Percentiles rank a stretch among this genome's conserved stretches.
Conservation (phyloP, 257 asterid species). For the Capsicum baccatum region DNA sequence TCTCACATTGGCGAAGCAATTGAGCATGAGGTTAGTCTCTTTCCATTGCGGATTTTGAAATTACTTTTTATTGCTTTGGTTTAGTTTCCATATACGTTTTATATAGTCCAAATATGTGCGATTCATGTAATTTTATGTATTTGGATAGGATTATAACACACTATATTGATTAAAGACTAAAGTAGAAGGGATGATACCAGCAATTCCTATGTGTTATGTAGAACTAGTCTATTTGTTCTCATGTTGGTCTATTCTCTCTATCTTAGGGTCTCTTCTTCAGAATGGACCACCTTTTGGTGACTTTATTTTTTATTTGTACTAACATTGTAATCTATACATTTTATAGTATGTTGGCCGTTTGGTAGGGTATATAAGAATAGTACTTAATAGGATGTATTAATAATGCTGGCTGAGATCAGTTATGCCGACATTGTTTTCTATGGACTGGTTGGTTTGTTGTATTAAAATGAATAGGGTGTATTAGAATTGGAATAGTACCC, state of each 20-base stretch:
- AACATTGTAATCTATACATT: neutral
- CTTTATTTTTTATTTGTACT: neutral
- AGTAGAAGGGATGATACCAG: neutral
- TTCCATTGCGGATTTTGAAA: neutral
- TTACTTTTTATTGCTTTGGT: neutral
- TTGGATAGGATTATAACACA: neutral
- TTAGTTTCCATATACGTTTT: neutral
- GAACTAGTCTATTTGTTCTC: neutral
- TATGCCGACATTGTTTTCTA: no score
- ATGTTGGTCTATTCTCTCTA: neutral
- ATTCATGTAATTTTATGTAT: neutral
- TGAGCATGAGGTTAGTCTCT: conserved; percentile 79
- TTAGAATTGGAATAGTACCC: no score
- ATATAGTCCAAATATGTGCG: neutral
- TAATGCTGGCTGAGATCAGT: no score
- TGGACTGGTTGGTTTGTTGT: no score
- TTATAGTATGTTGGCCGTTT: neutral
- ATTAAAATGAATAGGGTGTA: no score
- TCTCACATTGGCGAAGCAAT: conserved; percentile 83
- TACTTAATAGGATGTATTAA: no score
- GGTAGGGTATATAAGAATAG: no score
- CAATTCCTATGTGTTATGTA: neutral
- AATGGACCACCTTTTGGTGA: neutral
- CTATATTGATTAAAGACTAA: neutral
- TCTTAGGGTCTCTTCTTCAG: neutral